phyloP scores from a whole-genome alignment of 148 eudicot species.

The Fallopia convolvulus region DNA sequence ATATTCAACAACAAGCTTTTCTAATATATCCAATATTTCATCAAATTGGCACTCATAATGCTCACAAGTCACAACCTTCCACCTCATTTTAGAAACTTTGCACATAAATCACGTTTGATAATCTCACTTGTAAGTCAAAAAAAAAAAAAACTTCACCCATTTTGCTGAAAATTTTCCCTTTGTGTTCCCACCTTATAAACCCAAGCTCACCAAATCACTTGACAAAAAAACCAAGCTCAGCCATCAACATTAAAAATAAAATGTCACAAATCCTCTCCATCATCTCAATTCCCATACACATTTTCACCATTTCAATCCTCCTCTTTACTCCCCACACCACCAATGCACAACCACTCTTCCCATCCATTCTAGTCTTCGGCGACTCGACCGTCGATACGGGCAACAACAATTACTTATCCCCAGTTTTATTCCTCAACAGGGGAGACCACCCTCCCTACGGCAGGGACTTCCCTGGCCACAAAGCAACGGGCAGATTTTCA shows the following conservation, averaged over 20 bases:
- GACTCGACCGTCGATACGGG: constrained; percentile 63
- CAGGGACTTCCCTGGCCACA: constrained; percentile 30
- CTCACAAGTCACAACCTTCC: neutral
- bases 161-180: constrained; percentile 1
- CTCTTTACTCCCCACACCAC: neutral
- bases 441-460: constrained; percentile 61
- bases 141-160: neutral
- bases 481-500: constrained; percentile 50
- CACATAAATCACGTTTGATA: constrained; percentile 2
- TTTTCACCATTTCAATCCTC: constrained; percentile 1
- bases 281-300: neutral
- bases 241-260: neutral
- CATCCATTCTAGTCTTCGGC: constrained; percentile 55
- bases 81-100: neutral
- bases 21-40: neutral
- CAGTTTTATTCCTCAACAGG: constrained; percentile 24
- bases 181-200: neutral
- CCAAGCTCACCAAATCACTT: neutral
- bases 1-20: neutral
- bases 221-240: neutral
- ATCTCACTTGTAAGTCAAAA: constrained; percentile 9
- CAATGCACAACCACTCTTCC: constrained; percentile 27
- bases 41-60: neutral
- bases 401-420: constrained; percentile 42
- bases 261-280: constrained; percentile 1